A percentile compares a stretch with the other conserved stretches of the same genome.
Evolutionary conservation across 805 yeast genomes (phyloP).

Genomic region (Cyberlindnera xishuangbannaensis): DNA sequence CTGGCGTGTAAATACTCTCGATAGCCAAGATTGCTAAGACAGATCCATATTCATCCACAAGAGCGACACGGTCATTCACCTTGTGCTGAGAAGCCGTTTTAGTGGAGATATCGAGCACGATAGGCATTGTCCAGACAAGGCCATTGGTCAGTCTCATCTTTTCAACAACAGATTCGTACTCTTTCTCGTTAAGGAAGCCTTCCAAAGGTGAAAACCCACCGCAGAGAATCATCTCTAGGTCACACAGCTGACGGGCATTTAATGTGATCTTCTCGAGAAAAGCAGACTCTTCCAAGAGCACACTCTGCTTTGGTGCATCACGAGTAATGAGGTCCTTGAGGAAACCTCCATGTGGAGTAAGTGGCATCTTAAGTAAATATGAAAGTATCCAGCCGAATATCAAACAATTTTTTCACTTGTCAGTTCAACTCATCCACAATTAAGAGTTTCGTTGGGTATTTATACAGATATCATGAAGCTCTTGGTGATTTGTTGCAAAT

Average conservation of each 20-base stretch:
- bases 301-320: slow-evolving; percentile 56
- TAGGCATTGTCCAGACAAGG: slow-evolving; percentile 86
- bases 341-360: slow-evolving; percentile 85
- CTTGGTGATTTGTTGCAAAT: too few relatives aligned
- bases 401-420: too few relatives aligned
- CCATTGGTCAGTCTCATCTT: slow-evolving; percentile 72
- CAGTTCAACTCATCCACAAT: too few relatives aligned
- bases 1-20: slow-evolving; percentile 73
- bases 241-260: slow-evolving; percentile 89
- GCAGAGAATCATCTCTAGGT: slow-evolving; percentile 80
- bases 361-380: slow-evolving; percentile 38
- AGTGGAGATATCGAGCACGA: slow-evolving; percentile 71
- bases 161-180: slow-evolving; percentile 58
- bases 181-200: slow-evolving; percentile 59
- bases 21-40: slow-evolving; percentile 79
- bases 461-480: too few relatives aligned
- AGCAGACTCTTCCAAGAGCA: slow-evolving; percentile 54
- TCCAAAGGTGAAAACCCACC: slow-evolving; percentile 90
- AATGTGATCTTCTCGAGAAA: slow-evolving; percentile 42
- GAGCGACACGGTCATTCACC: slow-evolving; percentile 58
- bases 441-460: neutral
- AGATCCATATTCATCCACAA: slow-evolving; percentile 75
- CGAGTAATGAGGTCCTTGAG: slow-evolving; percentile 81
- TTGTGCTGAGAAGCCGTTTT: slow-evolving; percentile 37
- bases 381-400: too few relatives aligned